phyloP scores from a whole-genome alignment of 495 filamentous ascomycete genomes.

The Recurvomyces mirabilis region DNA sequence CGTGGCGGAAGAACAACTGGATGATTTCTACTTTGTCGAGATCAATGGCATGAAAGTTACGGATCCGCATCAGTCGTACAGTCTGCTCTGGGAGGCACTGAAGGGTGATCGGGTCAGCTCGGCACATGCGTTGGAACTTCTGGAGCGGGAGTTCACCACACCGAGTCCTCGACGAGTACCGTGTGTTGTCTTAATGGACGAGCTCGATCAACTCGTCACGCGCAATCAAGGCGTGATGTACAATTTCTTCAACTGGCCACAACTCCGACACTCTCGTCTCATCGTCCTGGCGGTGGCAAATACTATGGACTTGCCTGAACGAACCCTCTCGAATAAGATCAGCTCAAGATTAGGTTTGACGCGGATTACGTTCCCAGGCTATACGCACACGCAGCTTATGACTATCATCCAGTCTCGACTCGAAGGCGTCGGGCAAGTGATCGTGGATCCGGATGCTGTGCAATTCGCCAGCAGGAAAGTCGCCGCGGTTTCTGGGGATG shows the following conservation, averaged over 20 bases:
- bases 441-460: slow-evolving; percentile 86
- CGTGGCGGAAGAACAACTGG: slow-evolving; percentile 80
- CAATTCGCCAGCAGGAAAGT: slow-evolving; percentile 97
- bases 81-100: slow-evolving; percentile 89
- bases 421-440: slow-evolving; percentile 74
- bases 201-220: slow-evolving; percentile 94
- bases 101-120: slow-evolving; percentile 87
- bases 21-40: slow-evolving; percentile 98
- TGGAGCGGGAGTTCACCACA: slow-evolving; percentile 83
- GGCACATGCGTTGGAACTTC: slow-evolving; percentile 76
- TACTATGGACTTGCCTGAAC: slow-evolving; percentile 97
- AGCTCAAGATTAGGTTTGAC: slow-evolving; percentile 64
- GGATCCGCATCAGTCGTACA: slow-evolving; percentile 93
- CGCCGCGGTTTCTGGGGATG: slow-evolving; percentile 90
- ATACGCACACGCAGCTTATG: slow-evolving; percentile 97
- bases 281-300: slow-evolving; percentile 97
- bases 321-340: slow-evolving; percentile 96
- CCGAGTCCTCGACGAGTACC: slow-evolving; percentile 84
- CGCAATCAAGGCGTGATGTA: slow-evolving; percentile 99
- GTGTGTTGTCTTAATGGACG: slow-evolving; percentile 98
- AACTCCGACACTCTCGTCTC: slow-evolving; percentile 73
- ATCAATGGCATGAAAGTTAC: slow-evolving; percentile 99
- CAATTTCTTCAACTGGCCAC: slow-evolving; percentile 99
- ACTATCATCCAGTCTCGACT: slow-evolving; percentile 87
- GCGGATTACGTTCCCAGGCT: slow-evolving; percentile 92